Evolutionary conservation across 73 alveolate genomes (phyloP).

Genomic region (Tetrahymena elliotti): DNA sequence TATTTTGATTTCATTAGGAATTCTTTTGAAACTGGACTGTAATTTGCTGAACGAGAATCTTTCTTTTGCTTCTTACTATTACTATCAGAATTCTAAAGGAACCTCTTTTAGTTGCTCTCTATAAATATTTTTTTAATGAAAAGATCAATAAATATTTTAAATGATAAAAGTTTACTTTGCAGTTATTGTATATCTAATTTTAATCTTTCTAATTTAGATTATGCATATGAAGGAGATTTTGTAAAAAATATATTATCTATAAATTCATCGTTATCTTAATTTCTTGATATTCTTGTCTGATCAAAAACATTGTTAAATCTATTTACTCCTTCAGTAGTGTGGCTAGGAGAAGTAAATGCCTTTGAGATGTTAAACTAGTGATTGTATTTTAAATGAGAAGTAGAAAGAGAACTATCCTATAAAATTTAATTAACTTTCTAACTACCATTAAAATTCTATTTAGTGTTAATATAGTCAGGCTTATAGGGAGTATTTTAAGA

Average conservation of each 20-base stretch:
- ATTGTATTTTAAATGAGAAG: neutral
- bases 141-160: no score
- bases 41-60: neutral
- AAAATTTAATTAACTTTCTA: neutral
- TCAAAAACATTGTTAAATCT: neutral
- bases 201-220: neutral
- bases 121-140: neutral
- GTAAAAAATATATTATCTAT: neutral
- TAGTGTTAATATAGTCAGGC: neutral
- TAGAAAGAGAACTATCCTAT: neutral
- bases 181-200: neutral
- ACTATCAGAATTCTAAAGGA: neutral
- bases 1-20: neutral
- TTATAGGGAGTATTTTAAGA: neutral
- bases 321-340: neutral
- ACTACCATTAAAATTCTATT: neutral
- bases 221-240: neutral
- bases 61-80: neutral
- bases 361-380: neutral
- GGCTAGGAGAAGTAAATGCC: neutral
- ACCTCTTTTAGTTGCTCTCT: neutral
- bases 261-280: neutral
- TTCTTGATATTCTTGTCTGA: neutral
- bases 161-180: neutral
- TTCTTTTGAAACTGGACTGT: neutral